Percentiles rank a stretch among this genome's conserved stretches.
Evolutionary conservation across 495 filamentous ascomycete species (phyloP).

Genomic region (Penicillium flavigenum): DNA sequence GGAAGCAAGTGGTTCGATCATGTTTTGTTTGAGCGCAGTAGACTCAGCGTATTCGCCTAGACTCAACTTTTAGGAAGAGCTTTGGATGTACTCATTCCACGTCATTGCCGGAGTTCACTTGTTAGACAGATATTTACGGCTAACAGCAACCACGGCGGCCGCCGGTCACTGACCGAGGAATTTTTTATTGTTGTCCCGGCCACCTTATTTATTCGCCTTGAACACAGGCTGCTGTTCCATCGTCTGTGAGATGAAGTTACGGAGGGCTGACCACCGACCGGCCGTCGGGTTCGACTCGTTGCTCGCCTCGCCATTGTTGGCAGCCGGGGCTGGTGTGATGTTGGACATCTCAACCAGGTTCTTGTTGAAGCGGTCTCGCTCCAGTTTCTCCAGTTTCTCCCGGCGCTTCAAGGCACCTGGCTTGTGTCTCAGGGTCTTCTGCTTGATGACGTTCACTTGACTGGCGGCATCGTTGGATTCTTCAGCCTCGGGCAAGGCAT

Average conservation of each 20-base stretch:
- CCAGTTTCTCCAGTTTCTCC: conserved; percentile 70
- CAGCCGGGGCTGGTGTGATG: conserved; percentile 25
- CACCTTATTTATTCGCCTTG: conserved; percentile 35
- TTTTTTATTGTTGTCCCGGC: not conserved
- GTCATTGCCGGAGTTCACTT: not conserved
- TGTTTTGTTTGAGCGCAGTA: not conserved
- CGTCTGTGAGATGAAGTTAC: conserved; percentile 67
- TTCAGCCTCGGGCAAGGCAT: conserved; percentile 64
- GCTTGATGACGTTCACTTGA: conserved; percentile 55
- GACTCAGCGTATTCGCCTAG: not conserved
- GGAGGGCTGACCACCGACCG: conserved; percentile 65
- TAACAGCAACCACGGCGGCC: not conserved
- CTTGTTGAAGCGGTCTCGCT: conserved; percentile 77
- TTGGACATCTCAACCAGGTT: conserved; percentile 67
- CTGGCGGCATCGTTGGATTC: conserved; percentile 34
- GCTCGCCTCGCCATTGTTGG: conserved; percentile 17
- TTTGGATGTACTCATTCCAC: not conserved
- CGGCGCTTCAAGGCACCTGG: conserved; percentile 82
- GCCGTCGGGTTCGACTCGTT: conserved; percentile 42
- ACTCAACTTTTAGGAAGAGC: not conserved
- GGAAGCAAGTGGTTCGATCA: not conserved
- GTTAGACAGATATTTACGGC: not conserved
- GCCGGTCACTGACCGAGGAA: not conserved
- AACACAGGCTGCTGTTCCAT: conserved; percentile 74
- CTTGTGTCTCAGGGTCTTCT: conserved; percentile 66